Evolutionary conservation across 345 rosid genomes (phyloP).

Genomic region (Diplotaxis tenuifolia): DNA sequence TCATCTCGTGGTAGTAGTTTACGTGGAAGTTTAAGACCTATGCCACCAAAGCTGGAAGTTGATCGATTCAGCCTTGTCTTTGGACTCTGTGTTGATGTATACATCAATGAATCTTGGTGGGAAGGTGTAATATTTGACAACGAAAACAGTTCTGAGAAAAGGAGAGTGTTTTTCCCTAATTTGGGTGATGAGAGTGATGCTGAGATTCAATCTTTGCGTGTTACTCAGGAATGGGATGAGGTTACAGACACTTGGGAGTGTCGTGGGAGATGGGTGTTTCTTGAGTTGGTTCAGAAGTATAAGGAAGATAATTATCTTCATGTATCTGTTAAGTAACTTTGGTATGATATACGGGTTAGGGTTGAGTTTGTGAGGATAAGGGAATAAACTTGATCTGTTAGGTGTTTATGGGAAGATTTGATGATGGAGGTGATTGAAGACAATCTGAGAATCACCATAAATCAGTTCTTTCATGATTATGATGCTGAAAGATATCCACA

Average conservation of each 20-base stretch:
- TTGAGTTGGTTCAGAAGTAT: conserved; percentile 51
- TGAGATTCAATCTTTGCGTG: conserved; percentile 43
- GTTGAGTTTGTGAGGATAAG: conserved; percentile 41
- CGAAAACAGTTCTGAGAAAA: conserved; percentile 42
- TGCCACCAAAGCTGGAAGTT: conserved; percentile 46
- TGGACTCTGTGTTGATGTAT: conserved; percentile 70
- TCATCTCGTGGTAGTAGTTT: conserved; percentile 12
- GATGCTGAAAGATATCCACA: conserved; percentile 25
- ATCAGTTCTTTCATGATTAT: conserved; percentile 27
- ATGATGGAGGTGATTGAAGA: conserved; percentile 51
- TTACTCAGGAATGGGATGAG: conserved; percentile 74
- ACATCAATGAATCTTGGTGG: conserved; percentile 67
- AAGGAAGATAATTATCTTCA: conserved; percentile 43
- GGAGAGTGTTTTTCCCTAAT: conserved; percentile 79
- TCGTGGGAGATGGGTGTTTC: conserved; percentile 73
- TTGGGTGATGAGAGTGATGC: conserved; percentile 63
- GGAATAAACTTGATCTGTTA: conserved; percentile 56
- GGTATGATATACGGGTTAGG: conserved; percentile 70
- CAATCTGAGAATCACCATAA: conserved; percentile 36
- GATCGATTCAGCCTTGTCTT: conserved; percentile 36
- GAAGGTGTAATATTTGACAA: conserved; percentile 82
- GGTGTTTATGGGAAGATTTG: conserved; percentile 42
- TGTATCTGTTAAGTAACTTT: conserved; percentile 62
- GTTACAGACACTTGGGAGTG: conserved; percentile 47
- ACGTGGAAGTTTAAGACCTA: conserved; percentile 57